Evolutionary conservation across 208 protist genomes (phyloP), one percentile per base, ranked within the genome.

Genomic region (Wallacemonas sp.): DNA sequence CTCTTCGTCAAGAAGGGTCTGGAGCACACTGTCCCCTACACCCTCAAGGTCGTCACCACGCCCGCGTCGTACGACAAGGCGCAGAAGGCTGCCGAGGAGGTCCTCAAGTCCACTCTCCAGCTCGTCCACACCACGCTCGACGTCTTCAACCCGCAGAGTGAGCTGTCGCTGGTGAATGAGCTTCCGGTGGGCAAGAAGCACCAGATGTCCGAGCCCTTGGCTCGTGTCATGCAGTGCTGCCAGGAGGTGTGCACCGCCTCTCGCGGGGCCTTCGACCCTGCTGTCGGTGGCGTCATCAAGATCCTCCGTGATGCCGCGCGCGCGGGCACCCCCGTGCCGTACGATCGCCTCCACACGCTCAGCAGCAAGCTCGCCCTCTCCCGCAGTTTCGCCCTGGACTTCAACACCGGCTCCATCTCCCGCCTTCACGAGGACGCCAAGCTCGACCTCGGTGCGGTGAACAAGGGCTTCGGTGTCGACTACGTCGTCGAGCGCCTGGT

Each of bases 391-490:
- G 57, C 62, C 43, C 76, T 88, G 38, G 68, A 85, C 72, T 62
- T 85, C 16, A 56, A 74, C 24, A 65, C 68, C 27, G 78, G 78
- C 58, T 75, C 41, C 30, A 83, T 88, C 56, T 34, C 65, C 27
- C 71, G 73, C 52, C 79, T 76, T 47, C 73, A 83, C 68, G 48
- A 65, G 16, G 72, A 82, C 19, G 82, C 82, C 26, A 67, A 70
- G 56, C 76, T 89, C 17, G 79, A 86, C 68, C 73, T 89, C 38
- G 78, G 83, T 38, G 80, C 65, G 32, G 70, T 89, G 54, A 84
- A 73, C 70, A 89, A 89, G 58, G 83, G 83, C 63, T 85, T 79
- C 74, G 78, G 65, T 21, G 65, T 89, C 9, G 83, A 89, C 76
- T 81, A 73, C 60, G 68, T 80, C 12, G 65, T 86, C 19, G 75